These are phyloP conservation scores for Trypanosoma scelopori DNA, from an alignment of 208 protist genomes.

Conservation along the genomic window DNA sequence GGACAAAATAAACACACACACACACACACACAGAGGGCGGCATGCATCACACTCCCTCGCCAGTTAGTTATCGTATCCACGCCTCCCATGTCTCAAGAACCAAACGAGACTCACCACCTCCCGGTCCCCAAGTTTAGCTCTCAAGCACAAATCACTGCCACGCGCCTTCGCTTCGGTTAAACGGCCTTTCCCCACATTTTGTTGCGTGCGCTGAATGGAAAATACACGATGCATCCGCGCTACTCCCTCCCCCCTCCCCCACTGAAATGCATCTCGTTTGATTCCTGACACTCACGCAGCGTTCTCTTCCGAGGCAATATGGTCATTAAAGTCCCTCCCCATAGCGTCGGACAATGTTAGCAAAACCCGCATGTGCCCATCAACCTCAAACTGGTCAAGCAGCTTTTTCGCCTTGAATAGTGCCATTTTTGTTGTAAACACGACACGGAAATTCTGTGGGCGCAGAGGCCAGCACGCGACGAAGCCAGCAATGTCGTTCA, in stretches of 20 bases:
- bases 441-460: conserved; percentile 53
- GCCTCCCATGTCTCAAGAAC: no score
- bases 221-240: no score
- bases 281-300: neutral
- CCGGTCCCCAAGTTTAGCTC: no score
- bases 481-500: conserved; percentile 71
- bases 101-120: no score
- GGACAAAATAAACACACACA: no score
- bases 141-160: no score
- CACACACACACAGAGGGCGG: no score
- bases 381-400: conserved; percentile 80
- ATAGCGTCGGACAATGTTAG: conserved; percentile 58
- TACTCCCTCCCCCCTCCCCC: neutral
- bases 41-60: no score
- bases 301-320: conserved; percentile 42
- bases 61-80: no score
- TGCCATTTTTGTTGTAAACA: conserved; percentile 60
- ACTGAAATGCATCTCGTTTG: neutral
- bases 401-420: conserved; percentile 85
- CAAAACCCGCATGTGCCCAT: conserved; percentile 56
- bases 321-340: conserved; percentile 34
- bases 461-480: conserved; percentile 62
- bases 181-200: no score
- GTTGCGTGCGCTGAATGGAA: no score
- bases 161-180: no score